Base-by-base conservation (phyloP, 257 asterid genomes). In the Capsicum chinense region DNA sequence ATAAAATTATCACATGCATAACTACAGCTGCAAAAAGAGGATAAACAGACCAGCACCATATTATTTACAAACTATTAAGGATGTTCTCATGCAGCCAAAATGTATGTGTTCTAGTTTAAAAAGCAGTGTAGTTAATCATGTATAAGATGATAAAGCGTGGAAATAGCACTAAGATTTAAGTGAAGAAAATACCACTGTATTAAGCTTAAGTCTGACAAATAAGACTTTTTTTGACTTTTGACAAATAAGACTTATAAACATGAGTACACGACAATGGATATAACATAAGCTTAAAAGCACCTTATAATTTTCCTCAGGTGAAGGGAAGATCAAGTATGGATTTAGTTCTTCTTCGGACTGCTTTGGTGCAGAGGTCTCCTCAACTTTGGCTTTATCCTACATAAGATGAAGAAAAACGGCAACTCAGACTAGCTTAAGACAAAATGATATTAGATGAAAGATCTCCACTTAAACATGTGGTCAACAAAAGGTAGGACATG, bases 291-390 rank as follows among this genome's bases (percentile, higher is more conserved):
- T 67, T 50, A 68, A 62, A 68, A 62, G 26, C 84, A 94, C 98
- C 99, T 96, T 92, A 68, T 89, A 85, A 89, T 96, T 96, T 86
- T 96, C 94, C 84, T 89, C 91, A 37, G 98, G 98, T 78, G 97
- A 87, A 71, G 98, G 98, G 87, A 96, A 96, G 86, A 93, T 87
- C 56, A 89, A 81, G 87, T 85, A 96, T 15, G 99, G 99, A 88
- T 96, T 94, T 58, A 90, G 62, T 86, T 94, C 99, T 91, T 93
- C 99, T 87, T 96, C 98, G 68, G 94, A 87, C 87, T 90, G 93
- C 85, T 88, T 92, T 56, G 85, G 80, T 21, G 92, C 90, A 86
- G 91, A 86, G 35, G 85, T 85, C 89, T 88, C 98, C 89, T 91
- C 94, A 54, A 83, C 90, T 81, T 81, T 66, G 84, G 89, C 86